Percentiles rank a stretch among this genome's conserved stretches.
Evolutionary conservation across 352 stramenopile species (phyloP).

Genomic region (Globisporangium irregulare): DNA sequence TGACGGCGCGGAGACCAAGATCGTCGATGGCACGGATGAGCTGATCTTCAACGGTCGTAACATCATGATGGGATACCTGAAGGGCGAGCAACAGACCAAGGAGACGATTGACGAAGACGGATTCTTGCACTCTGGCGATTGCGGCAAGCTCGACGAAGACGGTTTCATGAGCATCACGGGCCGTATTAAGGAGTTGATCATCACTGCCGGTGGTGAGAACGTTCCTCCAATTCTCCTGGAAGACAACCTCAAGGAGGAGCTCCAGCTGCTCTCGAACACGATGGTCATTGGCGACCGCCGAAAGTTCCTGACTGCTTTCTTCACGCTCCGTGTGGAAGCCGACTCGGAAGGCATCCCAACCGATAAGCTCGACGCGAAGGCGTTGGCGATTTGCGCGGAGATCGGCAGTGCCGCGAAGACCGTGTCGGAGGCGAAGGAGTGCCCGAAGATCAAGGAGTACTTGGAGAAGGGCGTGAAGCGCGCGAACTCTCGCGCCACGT

Average conservation of each 20-base stretch:
- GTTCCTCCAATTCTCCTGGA: constrained; percentile 92
- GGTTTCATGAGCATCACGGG: constrained; percentile 95
- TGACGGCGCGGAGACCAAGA: constrained; percentile 56
- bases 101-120: constrained; percentile 91
- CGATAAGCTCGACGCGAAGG: constrained; percentile 73
- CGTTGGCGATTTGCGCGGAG: constrained; percentile 51
- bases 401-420: constrained; percentile 72
- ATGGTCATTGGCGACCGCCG: constrained; percentile 93
- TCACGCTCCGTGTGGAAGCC: constrained; percentile 83
- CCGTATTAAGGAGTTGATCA: constrained; percentile 95
- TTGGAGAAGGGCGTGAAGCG: constrained; percentile 74
- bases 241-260: constrained; percentile 88
- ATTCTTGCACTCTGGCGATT: constrained; percentile 94
- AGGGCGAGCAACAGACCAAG: constrained; percentile 73
- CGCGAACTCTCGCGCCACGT: constrained; percentile 69
- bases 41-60: constrained; percentile 81
- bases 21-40: constrained; percentile 62
- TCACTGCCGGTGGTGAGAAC: constrained; percentile 96
- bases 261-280: constrained; percentile 86
- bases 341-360: constrained; percentile 83
- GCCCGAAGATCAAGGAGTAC: constrained; percentile 79
- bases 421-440: constrained; percentile 57
- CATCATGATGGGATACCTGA: constrained; percentile 90
- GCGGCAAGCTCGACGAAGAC: constrained; percentile 85
- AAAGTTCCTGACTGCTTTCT: constrained; percentile 90